phyloP scores from a whole-genome alignment of 768 basidiomycete genomes.

The Termitomyces sp. region DNA sequence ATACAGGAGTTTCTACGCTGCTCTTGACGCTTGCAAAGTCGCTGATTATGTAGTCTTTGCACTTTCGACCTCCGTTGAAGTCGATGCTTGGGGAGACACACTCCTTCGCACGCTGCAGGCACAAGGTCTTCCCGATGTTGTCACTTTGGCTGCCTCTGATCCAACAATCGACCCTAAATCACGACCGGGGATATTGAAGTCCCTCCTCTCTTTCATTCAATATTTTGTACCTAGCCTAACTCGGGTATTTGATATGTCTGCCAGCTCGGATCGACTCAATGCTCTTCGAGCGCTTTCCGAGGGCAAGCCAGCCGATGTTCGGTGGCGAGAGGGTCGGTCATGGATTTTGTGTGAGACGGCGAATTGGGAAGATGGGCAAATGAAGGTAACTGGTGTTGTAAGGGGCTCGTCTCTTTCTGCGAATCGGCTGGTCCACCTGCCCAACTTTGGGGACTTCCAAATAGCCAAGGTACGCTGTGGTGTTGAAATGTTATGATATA shows the following conservation, averaged over 20 bases:
- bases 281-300: constrained; percentile 78
- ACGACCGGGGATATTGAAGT: constrained; percentile 70
- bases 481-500: neutral
- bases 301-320: constrained; percentile 71
- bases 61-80: constrained; percentile 78
- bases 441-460: constrained; percentile 85
- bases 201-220: constrained; percentile 87
- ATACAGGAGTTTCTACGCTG: constrained; percentile 65
- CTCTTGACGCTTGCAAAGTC: constrained; percentile 80
- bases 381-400: constrained; percentile 80
- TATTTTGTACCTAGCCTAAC: constrained; percentile 88
- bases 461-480: constrained; percentile 60
- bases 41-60: constrained; percentile 89
- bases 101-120: constrained; percentile 84
- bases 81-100: constrained; percentile 81
- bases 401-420: constrained; percentile 77
- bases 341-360: constrained; percentile 65
- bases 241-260: constrained; percentile 69
- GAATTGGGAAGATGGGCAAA: constrained; percentile 56
- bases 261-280: constrained; percentile 60
- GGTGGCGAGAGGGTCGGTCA: constrained; percentile 78
- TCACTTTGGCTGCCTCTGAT: constrained; percentile 66
- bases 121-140: constrained; percentile 82
- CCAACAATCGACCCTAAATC: constrained; percentile 53
- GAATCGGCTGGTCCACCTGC: constrained; percentile 83